Percentiles rank a stretch among this genome's conserved stretches.
These are phyloP conservation scores for Hypoxylon intermedium DNA, from an alignment of 495 filamentous ascomycete species.

Conservation along the genomic window DNA sequence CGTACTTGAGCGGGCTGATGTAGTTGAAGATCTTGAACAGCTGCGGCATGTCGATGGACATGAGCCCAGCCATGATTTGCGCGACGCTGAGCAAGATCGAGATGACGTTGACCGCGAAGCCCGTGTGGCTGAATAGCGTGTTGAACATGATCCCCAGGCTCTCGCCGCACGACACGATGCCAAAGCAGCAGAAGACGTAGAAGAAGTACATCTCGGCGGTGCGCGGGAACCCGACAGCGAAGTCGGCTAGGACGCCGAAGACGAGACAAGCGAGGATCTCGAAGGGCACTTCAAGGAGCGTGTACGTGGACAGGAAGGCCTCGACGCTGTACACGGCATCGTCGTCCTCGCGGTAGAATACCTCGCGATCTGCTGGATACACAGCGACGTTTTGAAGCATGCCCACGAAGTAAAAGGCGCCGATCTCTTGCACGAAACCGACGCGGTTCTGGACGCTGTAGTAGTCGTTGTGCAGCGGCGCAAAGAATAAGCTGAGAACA, in stretches of 20 bases:
- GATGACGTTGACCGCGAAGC: slow-evolving; percentile 75
- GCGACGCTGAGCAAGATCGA: slow-evolving; percentile 69
- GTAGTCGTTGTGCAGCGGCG: slow-evolving; percentile 71
- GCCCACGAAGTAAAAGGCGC: slow-evolving; percentile 75
- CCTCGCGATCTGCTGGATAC: slow-evolving; percentile 71
- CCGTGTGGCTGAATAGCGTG: slow-evolving; percentile 73
- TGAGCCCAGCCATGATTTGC: slow-evolving; percentile 70
- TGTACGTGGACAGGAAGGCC: slow-evolving; percentile 73
- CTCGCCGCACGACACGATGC: slow-evolving; percentile 75
- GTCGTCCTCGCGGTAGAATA: slow-evolving; percentile 74
- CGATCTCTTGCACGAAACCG: slow-evolving; percentile 73
- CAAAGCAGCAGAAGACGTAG: slow-evolving; percentile 70
- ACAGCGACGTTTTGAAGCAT: slow-evolving; percentile 81
- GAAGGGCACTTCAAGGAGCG: slow-evolving; percentile 71
- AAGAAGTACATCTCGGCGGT: slow-evolving; percentile 69
- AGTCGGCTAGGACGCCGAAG: slow-evolving; percentile 64
- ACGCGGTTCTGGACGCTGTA: slow-evolving; percentile 72
- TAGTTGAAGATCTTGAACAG: slow-evolving; percentile 74
- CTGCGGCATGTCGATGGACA: slow-evolving; percentile 68
- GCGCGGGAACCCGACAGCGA: slow-evolving; percentile 68
- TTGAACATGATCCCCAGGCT: slow-evolving; percentile 81
- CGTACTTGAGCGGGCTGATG: slow-evolving; percentile 72
- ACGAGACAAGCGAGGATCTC: slow-evolving; percentile 68
- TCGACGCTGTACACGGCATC: slow-evolving; percentile 71
- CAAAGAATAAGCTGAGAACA: slow-evolving; percentile 73